Evolutionary conservation across 768 basidiomycete genomes (phyloP), one percentile per base, ranked within the genome.

Genomic region (Suillus sp.): DNA sequence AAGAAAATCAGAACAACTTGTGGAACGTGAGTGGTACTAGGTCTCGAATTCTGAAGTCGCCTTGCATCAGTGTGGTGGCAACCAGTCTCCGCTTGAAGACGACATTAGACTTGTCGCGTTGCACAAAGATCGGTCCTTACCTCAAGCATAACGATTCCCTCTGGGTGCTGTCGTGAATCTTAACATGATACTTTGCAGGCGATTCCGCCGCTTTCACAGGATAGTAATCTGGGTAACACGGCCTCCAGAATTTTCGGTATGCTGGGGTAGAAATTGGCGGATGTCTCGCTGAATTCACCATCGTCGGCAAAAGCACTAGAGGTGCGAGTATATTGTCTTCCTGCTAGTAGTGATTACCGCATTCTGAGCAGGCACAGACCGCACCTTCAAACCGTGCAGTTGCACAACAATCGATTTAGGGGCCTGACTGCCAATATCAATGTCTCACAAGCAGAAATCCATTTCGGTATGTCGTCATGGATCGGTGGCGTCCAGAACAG

Each of bases 311-410:
- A 62, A 79, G 77, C 47, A 79, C 81, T 2, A 81, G 82, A 1
- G 81, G 80, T 0, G 80, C 80, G 0, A 78, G 77, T 38, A 75
- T 83, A 8, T 70, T 79, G 14, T 80, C 82, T 79, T 4, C 75
- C 78, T 11, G 80, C 81, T 6, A 79, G 79, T 62, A 80, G 77
- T 68, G 81, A 81, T 72, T 27, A 30, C 66, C 42, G 51, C 10
- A 55, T 53, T 51, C 42, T 60, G 34, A 4, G 68, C 78, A 77
- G n/a, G 68, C 70, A 2, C 76, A 74, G 61, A 70, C 73, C 6
- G 66, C 72, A 2, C 80, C 79, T 0, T 81, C 82, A 69, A 75
- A 75, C 45, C 70, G 78, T 35, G 80, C 74, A 0, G 72, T 77
- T n/a, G 76, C 79, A 6, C 78, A 81, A 61, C 80, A 10, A 81